phyloP scores from a whole-genome alignment of 2,329 filamentous ascomycete genomes.

The Hymenoscyphus occultus region DNA sequence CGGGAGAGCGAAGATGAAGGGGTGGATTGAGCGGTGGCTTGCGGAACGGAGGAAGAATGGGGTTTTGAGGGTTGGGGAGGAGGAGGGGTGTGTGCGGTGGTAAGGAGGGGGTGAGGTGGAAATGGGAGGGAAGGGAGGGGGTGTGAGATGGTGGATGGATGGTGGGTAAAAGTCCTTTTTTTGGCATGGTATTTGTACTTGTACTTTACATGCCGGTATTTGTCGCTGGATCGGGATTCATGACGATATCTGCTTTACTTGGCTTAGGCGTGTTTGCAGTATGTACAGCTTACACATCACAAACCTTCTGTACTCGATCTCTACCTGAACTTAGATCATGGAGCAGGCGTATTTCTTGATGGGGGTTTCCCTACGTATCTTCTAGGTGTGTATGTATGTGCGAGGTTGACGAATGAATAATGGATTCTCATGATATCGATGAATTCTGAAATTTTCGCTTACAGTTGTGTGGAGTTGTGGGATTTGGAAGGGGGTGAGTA shows the following conservation, averaged over 20 bases:
- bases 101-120: slow-evolving; percentile 12
- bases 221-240: background rate
- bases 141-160: background rate
- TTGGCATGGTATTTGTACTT: background rate
- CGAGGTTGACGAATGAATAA: too few species aligned
- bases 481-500: too few species aligned
- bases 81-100: slow-evolving; percentile 32
- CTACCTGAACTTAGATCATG: too few species aligned
- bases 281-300: too few species aligned
- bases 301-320: too few species aligned
- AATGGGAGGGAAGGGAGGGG: background rate
- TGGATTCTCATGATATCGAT: too few species aligned
- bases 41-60: slow-evolving; percentile 56
- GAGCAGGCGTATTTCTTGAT: too few species aligned
- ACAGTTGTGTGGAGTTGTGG: too few species aligned
- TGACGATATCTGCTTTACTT: background rate
- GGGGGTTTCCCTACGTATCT: too few species aligned
- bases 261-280: too few species aligned
- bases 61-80: slow-evolving; percentile 39
- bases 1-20: slow-evolving; percentile 58
- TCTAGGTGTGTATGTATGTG: too few species aligned
- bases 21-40: slow-evolving; percentile 62
- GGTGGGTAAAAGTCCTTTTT: background rate
- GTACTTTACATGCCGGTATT: background rate
- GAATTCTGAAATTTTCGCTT: too few species aligned